Conservation (phyloP, 306 rosid genomes). For the Parietaria judaica region DNA sequence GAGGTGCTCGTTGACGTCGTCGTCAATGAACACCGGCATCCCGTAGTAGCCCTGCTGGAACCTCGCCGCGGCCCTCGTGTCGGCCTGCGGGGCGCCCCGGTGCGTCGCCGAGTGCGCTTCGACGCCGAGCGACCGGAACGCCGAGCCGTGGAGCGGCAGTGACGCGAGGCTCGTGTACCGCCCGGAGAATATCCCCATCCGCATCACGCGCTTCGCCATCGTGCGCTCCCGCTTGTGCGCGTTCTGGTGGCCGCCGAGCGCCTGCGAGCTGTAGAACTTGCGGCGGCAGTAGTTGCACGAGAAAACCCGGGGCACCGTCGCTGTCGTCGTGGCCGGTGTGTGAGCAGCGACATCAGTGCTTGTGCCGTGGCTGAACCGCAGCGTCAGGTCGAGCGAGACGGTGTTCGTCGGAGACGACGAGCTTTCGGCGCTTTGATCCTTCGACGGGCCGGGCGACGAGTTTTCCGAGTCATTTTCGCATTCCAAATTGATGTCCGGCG, state of each 20-base stretch:
- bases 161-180: conserved; percentile 73
- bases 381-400: conserved; percentile 54
- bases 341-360: conserved; percentile 37
- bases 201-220: conserved; percentile 77
- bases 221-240: conserved; percentile 92
- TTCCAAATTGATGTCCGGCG: conserved; percentile 52
- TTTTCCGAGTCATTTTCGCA: conserved; percentile 43
- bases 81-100: conserved; percentile 30
- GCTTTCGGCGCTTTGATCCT: conserved; percentile 41
- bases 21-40: conserved; percentile 43
- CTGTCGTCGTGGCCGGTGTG: conserved; percentile 24
- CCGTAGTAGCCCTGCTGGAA: conserved; percentile 43
- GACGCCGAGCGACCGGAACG: conserved; percentile 61
- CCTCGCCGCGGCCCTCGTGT: conserved; percentile 46
- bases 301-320: conserved; percentile 53
- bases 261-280: conserved; percentile 88
- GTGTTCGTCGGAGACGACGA: conserved; percentile 49
- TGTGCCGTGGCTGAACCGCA: conserved; percentile 32
- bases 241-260: conserved; percentile 87
- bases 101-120: conserved; percentile 70
- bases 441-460: conserved; percentile 37
- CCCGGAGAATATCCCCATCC: conserved; percentile 60
- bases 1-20: conserved; percentile 43
- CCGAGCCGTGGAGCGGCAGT: conserved; percentile 73
- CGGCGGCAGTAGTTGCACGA: conserved; percentile 81